Base-by-base conservation (phyloP, 768 basidiomycete genomes). In the Favolaschia claudopus region DNA sequence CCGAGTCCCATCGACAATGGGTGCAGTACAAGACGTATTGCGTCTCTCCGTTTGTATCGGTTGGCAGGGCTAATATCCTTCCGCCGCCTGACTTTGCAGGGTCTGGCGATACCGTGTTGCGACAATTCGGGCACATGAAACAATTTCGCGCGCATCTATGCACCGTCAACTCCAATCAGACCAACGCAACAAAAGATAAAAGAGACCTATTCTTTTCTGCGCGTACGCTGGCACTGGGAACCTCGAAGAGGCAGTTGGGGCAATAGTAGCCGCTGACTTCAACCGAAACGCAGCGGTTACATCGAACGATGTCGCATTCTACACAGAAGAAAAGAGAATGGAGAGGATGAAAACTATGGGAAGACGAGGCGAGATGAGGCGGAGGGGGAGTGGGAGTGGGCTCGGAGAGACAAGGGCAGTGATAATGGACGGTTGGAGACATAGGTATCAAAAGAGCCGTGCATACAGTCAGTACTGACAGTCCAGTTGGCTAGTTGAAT, bases 211-310 rank as follows among this genome's bases (percentile, higher is more conserved):
- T 98, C 83, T 95, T 96, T 76, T 99, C 97, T 13, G 92, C 95
- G 52, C 97, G 83, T n/a, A 99, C 97, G 67, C 95, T 97, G 3
- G 97, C 97, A 71, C 91, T 95, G 1, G 97, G 96, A 12, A 99
- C 97, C 72, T 99, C 97, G 73, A 99, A 99, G 17, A 98, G 81
- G 73, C 97, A 99, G 72, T 96, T 96, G 29, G 97, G 97, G 72
- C 97, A 99, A 74, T 94, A 98, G 73, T 99, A 99, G 38, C 93
- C 93, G 71, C 93, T 92, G 71, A 99, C 92, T 85, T 99, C 97
- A 39, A 94, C 80, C 8, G 89, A 84, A 2, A 96, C 93, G 67
- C 97, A 99, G 63, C 89, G 85, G 72, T 97, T 92, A 70, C 97
- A 99, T 55, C 95, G 82, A 40, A 99, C 85, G 2, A 92, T 90